These are phyloP conservation scores for Falciphora oryzae DNA, from an alignment of 2,329 filamentous ascomycete species.

Conservation along the genomic window DNA sequence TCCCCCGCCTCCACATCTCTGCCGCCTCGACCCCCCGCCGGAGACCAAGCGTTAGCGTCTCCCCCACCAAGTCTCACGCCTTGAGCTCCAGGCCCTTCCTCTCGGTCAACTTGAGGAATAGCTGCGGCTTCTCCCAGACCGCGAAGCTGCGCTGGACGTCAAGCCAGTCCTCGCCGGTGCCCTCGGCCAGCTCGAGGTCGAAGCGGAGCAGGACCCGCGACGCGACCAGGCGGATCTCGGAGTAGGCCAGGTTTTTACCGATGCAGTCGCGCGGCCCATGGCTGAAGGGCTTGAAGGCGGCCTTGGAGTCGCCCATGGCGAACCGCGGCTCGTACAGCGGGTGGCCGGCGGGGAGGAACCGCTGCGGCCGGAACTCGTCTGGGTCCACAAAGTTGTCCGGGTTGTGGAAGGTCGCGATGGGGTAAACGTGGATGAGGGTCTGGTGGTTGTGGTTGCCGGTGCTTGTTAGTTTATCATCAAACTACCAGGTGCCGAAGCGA, in stretches of 20 bases:
- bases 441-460: neutral
- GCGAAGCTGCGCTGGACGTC: neutral
- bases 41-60: no score
- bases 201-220: conserved; percentile 34
- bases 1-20: no score
- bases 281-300: conserved; percentile 6
- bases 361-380: neutral
- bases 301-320: neutral
- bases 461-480: neutral
- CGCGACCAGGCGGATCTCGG: conserved; percentile 36
- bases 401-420: neutral
- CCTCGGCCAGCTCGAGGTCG: conserved; percentile 27
- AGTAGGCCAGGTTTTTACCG: conserved; percentile 27
- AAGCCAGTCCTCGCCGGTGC: conserved; percentile 17
- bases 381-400: neutral
- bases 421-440: neutral
- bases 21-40: no score
- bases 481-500: neutral
- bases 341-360: neutral
- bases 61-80: neutral
- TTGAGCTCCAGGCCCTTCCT: conserved; percentile 2
- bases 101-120: neutral
- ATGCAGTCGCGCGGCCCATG: conserved; percentile 7
- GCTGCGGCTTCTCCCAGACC: neutral
- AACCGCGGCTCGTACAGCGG: neutral